A percentile compares a stretch with the other conserved stretches of the same genome.
Evolutionary conservation across 768 basidiomycete genomes (phyloP).

Genomic region (Sutorius australiensis): DNA sequence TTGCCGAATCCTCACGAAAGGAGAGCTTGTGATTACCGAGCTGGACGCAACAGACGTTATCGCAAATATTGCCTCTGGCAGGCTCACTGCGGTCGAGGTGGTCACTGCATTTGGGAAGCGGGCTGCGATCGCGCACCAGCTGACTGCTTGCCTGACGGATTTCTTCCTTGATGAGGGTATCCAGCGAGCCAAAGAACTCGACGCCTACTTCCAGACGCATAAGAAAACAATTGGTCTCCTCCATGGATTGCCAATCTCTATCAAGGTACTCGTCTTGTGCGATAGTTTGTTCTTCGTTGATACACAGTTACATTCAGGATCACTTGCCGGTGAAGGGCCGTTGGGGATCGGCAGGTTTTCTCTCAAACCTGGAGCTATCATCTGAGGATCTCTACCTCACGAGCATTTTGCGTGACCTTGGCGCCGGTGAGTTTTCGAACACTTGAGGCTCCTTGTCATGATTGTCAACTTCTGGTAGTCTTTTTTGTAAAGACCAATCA

Average conservation of each 20-base stretch:
- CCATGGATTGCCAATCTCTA: constrained; percentile 38
- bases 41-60: constrained; percentile 38
- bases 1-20: constrained; percentile 29
- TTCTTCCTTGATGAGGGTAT: constrained; percentile 44
- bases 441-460: background rate
- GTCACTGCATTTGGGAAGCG: constrained; percentile 44
- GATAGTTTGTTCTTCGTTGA: background rate
- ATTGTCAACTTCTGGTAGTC: constrained; percentile 23
- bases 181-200: constrained; percentile 38
- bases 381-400: constrained; percentile 29
- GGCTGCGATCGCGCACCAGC: constrained; percentile 50
- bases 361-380: constrained; percentile 20
- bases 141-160: constrained; percentile 39
- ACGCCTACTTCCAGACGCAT: constrained; percentile 36
- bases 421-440: constrained; percentile 34
- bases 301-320: constrained; percentile 27
- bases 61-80: constrained; percentile 24
- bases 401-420: constrained; percentile 37
- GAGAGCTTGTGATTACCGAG: constrained; percentile 33
- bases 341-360: constrained; percentile 36
- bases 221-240: constrained; percentile 41
- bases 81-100: constrained; percentile 38
- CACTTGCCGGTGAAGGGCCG: constrained; percentile 40
- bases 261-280: constrained; percentile 32
- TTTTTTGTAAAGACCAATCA: constrained; percentile 45